A percentile compares a stretch with the other conserved stretches of the same genome.
Conservation (phyloP, 345 rosid genomes). For the Euphorbia pulcherrima region DNA sequence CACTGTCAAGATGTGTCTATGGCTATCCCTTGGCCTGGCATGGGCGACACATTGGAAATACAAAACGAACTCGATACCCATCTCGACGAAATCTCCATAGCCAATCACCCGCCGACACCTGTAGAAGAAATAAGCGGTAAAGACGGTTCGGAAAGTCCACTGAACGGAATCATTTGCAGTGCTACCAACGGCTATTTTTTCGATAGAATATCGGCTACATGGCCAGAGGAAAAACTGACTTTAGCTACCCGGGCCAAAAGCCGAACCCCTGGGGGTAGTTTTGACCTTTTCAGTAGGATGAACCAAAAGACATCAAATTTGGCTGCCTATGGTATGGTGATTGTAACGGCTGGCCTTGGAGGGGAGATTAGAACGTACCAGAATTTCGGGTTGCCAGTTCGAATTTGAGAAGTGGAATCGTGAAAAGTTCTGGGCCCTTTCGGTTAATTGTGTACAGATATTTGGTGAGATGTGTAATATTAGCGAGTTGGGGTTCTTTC, state of each 20-base stretch:
- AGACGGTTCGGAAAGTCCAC: slow-evolving; percentile 48
- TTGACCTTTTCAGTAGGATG: slow-evolving; percentile 46
- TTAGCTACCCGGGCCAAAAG: slow-evolving; percentile 46
- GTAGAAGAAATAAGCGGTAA: slow-evolving; percentile 48
- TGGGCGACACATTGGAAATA: slow-evolving; percentile 47
- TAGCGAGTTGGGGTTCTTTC: slow-evolving; percentile 44
- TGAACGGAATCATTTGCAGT: slow-evolving; percentile 71
- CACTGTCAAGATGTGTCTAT: slow-evolving; percentile 82
- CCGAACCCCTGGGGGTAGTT: slow-evolving; percentile 34
- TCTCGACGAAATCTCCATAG: slow-evolving; percentile 53
- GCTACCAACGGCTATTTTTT: slow-evolving; percentile 78
- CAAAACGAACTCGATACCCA: slow-evolving; percentile 39
- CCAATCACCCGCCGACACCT: slow-evolving; percentile 80
- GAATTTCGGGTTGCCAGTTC: slow-evolving; percentile 86
- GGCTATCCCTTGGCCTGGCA: slow-evolving; percentile 92
- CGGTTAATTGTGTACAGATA: slow-evolving; percentile 60
- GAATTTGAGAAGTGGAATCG: slow-evolving; percentile 29
- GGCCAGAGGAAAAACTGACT: slow-evolving; percentile 83
- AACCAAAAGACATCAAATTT: slow-evolving; percentile 50
- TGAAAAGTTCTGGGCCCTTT: slow-evolving; percentile 11
- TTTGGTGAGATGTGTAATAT: slow-evolving; percentile 66
- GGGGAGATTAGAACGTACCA: slow-evolving; percentile 85
- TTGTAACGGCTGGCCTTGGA: slow-evolving; percentile 77
- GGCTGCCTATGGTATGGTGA: slow-evolving; percentile 91
- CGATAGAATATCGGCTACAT: slow-evolving; percentile 82